Conservation (phyloP, 768 basidiomycete genomes). For the Hemileccinum impolitum region DNA sequence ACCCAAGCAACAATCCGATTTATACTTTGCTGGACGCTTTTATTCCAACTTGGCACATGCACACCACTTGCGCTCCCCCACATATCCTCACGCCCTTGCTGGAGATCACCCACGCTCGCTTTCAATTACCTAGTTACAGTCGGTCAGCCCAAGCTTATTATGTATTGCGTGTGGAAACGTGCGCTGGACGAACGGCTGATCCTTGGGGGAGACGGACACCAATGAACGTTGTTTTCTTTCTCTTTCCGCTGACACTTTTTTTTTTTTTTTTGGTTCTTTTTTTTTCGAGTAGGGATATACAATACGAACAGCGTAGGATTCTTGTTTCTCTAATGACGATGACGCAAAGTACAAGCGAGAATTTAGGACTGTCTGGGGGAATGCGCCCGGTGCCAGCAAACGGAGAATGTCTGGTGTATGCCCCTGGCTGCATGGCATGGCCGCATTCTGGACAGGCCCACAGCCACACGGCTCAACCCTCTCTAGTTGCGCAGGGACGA, state of each 20-base stretch:
- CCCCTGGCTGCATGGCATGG: not conserved
- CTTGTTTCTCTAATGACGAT: constrained; percentile 26
- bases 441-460: not conserved
- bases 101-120: constrained; percentile 22
- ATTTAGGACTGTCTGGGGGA: constrained; percentile 22
- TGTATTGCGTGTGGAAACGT: constrained; percentile 26
- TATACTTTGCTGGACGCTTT: constrained; percentile 24
- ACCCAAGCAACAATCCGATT: constrained; percentile 16
- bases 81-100: not conserved
- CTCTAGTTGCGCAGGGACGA: constrained; percentile 15
- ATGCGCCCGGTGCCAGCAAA: constrained; percentile 8
- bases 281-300: constrained; percentile 24
- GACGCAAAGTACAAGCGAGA: constrained; percentile 6
- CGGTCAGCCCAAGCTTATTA: constrained; percentile 14
- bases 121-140: constrained; percentile 8
- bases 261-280: constrained; percentile 14
- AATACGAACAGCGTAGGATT: constrained; percentile 25
- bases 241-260: constrained; percentile 15
- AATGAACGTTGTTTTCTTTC: constrained; percentile 13
- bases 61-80: constrained; percentile 3
- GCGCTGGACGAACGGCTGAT: constrained; percentile 24
- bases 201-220: constrained; percentile 22
- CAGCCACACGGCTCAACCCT: constrained; percentile 9
- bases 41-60: constrained; percentile 10
- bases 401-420: not conserved